Conservation (phyloP, 2,329 filamentous ascomycete species). For the Neopestalotiopsis rosae region DNA sequence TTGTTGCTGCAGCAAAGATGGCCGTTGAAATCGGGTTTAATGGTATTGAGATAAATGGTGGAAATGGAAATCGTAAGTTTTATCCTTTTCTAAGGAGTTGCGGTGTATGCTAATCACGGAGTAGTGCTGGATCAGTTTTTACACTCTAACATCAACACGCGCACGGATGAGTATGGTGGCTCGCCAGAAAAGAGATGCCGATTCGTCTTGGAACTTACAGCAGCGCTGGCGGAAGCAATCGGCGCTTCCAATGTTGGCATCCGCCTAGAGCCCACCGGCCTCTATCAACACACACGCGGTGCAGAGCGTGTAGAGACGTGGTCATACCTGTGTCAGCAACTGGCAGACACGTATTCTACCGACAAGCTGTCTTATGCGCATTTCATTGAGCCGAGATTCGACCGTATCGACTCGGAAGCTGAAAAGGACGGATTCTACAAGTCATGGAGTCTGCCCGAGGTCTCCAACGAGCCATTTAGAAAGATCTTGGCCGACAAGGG, state of each 20-base stretch:
- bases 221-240: slow-evolving; percentile 33
- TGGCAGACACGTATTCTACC: slow-evolving; percentile 34
- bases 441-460: slow-evolving; percentile 35
- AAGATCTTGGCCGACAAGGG: slow-evolving; percentile 30
- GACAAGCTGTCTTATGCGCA: slow-evolving; percentile 49
- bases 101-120: neutral
- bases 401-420: slow-evolving; percentile 44
- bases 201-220: slow-evolving; percentile 37
- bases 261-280: slow-evolving; percentile 44
- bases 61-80: slow-evolving; percentile 26
- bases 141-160: slow-evolving; percentile 32
- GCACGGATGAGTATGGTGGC: slow-evolving; percentile 38
- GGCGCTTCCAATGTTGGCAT: slow-evolving; percentile 34
- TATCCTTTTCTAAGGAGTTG: neutral
- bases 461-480: slow-evolving; percentile 32
- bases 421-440: slow-evolving; percentile 43
- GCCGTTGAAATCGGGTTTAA: slow-evolving; percentile 51
- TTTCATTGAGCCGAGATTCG: slow-evolving; percentile 53
- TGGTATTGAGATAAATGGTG: slow-evolving; percentile 46
- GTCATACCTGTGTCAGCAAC: slow-evolving; percentile 47
- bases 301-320: slow-evolving; percentile 53
- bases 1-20: slow-evolving; percentile 27
- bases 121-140: slow-evolving; percentile 26
- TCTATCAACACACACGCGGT: slow-evolving; percentile 51
- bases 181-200: slow-evolving; percentile 34